Conservation (phyloP, 1,284 basidiomycete genomes). For the Heterobasidion annosum region DNA sequence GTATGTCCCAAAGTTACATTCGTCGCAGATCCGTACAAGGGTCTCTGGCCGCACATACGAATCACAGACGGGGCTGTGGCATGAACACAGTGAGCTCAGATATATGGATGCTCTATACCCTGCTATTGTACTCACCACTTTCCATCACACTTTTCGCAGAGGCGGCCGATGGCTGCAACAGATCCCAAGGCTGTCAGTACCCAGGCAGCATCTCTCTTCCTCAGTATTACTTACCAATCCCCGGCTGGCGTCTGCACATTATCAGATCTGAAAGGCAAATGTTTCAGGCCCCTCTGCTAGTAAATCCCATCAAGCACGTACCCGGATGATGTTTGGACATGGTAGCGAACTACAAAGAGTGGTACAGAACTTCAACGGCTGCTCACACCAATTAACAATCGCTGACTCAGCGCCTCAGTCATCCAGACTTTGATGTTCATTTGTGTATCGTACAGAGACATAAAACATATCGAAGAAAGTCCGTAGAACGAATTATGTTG, state of each 20-base stretch:
- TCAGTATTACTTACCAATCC: constrained; percentile 63
- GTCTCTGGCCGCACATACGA: constrained; percentile 99
- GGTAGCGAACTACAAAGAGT: constrained; percentile 14
- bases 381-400: background rate
- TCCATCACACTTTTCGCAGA: constrained; percentile 99
- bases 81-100: background rate
- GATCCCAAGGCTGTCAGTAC: background rate
- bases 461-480: background rate
- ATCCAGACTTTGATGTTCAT: background rate
- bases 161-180: constrained; percentile 79
- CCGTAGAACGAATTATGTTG: background rate
- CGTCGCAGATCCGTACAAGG: constrained; percentile 95
- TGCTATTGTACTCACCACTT: constrained; percentile 70
- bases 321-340: constrained; percentile 94
- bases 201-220: background rate
- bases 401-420: background rate
- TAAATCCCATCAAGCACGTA: constrained; percentile 23
- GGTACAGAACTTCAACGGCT: background rate
- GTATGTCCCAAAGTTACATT: constrained; percentile 98
- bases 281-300: background rate
- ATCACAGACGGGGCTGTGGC: constrained; percentile 89
- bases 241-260: constrained; percentile 94
- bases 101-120: background rate
- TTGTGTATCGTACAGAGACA: background rate
- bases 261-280: constrained; percentile 63